Base-by-base conservation (phyloP, 345 rosid species). In the Carallia brachiata region DNA sequence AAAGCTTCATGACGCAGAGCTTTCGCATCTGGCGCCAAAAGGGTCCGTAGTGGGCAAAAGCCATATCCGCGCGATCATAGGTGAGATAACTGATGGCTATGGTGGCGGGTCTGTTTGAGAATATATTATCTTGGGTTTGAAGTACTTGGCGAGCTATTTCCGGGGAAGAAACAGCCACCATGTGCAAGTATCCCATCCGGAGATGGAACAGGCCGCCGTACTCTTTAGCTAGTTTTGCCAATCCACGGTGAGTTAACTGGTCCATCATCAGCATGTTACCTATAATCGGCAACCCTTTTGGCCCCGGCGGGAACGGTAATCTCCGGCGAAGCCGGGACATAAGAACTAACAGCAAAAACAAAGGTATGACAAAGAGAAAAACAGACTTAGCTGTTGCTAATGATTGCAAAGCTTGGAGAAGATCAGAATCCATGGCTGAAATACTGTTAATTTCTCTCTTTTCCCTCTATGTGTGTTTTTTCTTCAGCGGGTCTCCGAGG, bases 281-380 rank as follows among this genome's bases (percentile, higher is more conserved):
- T 5, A 71, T 56, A 32, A 71, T 76, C 8, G 70, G 77, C 44
- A 53, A 55, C 50, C 68, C 71, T 63, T n/a, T 68, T 2, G 68
- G 77, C 13, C 71, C 72, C 1, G 71, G 72, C 6, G 72, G 77
- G 17, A 52, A 73, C 1, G 63, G 58, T 28, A 53, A 48, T 63
- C n/a, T 15, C 30, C 9, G 52, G 4, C 56, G 30, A 28, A 55
- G 40, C 1, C 18, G 27, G 53, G 66, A 10, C 23, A 44, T 19
- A 6, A 58, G 60, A 31, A 75, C 71, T 2, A 92, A 63, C n/a
- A 92, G 68, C 53, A 85, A 54, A 27, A 87, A 40, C 7, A 83
- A 59, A 40, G 92, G 84, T 37, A 79, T 5, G 27, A 68, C 27
- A 44, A 87, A 30, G 59, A 85, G 69, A 57, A 81, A 61, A 36